phyloP scores from a whole-genome alignment of 331 rosid species.

The Dryas integrifolia region DNA sequence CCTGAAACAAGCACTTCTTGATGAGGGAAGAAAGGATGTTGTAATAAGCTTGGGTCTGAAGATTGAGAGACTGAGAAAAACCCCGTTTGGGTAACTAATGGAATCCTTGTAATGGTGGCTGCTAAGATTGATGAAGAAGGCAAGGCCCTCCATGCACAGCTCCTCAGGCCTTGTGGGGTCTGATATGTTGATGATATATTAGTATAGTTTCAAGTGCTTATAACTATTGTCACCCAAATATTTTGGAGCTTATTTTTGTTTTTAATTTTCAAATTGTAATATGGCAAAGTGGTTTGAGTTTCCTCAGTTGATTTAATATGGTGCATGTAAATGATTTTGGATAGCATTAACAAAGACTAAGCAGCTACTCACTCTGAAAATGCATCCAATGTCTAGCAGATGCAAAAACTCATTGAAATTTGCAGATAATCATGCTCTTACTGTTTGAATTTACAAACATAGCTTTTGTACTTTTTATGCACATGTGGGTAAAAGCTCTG shows the following conservation, averaged over 20 bases:
- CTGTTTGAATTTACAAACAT: background rate
- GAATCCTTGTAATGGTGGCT: background rate
- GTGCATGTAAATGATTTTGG: background rate
- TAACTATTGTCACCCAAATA: background rate
- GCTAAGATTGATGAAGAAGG: background rate
- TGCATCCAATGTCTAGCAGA: too few relatives aligned
- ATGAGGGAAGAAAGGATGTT: constrained; percentile 47
- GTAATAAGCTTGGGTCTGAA: constrained; percentile 37
- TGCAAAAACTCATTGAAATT: too few relatives aligned
- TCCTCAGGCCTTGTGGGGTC: background rate
- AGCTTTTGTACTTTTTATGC: background rate
- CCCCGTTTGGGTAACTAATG: constrained; percentile 22
- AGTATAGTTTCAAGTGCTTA: background rate
- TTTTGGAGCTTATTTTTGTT: background rate
- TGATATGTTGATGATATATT: background rate
- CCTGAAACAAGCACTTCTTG: constrained; percentile 53
- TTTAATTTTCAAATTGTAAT: background rate
- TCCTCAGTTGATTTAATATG: background rate
- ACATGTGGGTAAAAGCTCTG: background rate
- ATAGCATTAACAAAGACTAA: background rate
- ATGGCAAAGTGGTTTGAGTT: background rate
- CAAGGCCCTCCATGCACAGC: background rate
- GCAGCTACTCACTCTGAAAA: too few relatives aligned
- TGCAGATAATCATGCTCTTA: too few relatives aligned
- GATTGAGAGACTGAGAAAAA: constrained; percentile 61